These are phyloP conservation scores for Dissophora globulifera DNA, from an alignment of 192 early-diverging fungal genomes.

Conservation along the genomic window DNA sequence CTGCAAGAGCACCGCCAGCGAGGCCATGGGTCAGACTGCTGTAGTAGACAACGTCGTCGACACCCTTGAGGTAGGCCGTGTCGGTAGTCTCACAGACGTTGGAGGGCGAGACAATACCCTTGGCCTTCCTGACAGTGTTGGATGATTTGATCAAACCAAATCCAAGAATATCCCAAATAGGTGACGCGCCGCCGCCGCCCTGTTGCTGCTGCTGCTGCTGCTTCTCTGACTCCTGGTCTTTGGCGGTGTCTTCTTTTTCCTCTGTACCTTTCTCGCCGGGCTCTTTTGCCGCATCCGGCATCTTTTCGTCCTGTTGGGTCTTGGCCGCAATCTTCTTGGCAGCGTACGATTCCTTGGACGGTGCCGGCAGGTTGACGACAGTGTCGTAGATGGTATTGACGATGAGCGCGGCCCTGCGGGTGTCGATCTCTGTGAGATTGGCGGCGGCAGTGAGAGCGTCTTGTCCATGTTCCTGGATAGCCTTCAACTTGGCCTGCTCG, in stretches of 20 bases:
- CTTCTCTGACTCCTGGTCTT: background rate
- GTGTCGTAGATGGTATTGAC: slow-evolving; percentile 38
- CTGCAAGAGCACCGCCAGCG: slow-evolving; percentile 24
- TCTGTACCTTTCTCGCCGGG: background rate
- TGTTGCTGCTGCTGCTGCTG: background rate
- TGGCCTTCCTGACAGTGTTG: slow-evolving; percentile 20
- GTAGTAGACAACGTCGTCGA: slow-evolving; percentile 49
- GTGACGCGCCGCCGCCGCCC: background rate
- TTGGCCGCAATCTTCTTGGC: slow-evolving; percentile 7
- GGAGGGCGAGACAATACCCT: slow-evolving; percentile 18
- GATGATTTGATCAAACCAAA: slow-evolving; percentile 47
- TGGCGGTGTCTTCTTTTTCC: background rate
- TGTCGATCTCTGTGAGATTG: slow-evolving; percentile 19
- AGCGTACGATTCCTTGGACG: slow-evolving; percentile 21
- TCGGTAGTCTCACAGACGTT: slow-evolving; percentile 45
- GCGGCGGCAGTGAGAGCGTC: slow-evolving; percentile 14
- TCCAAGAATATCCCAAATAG: slow-evolving; percentile 32
- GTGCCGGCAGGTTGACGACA: slow-evolving; percentile 29
- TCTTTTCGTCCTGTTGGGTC: no score
- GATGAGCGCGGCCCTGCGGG: slow-evolving; percentile 11
- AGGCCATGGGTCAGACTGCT: slow-evolving; percentile 30
- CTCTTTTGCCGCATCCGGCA: no score
- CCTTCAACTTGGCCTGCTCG: slow-evolving; percentile 30
- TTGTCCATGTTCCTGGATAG: slow-evolving; percentile 21
- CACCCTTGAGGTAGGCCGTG: slow-evolving; percentile 38